A percentile compares a stretch with the other conserved stretches of the same genome.
Conservation (phyloP, 2,329 filamentous ascomycete species). For the Knufia fluminis region DNA sequence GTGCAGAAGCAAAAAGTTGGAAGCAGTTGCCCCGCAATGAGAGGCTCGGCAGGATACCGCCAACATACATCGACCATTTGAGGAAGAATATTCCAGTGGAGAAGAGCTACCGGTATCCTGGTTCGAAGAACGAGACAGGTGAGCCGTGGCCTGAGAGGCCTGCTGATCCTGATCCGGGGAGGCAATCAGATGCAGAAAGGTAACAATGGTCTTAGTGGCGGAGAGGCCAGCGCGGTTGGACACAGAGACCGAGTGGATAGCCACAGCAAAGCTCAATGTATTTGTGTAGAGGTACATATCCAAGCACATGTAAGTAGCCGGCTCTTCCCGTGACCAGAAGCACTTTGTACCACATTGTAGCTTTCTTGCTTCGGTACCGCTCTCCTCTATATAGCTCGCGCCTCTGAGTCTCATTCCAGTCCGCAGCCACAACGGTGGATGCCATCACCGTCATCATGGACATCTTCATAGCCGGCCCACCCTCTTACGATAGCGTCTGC, state of each 20-base stretch:
- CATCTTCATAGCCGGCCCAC: background rate
- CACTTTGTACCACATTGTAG: too few species aligned
- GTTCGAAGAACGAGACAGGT: background rate
- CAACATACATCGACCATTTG: slow-evolving; percentile 21
- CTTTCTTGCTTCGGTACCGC: too few species aligned
- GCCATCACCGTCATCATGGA: too few species aligned
- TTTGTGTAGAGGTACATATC: too few species aligned
- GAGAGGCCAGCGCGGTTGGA: background rate
- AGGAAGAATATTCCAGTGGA: slow-evolving; percentile 25
- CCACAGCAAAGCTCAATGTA: too few species aligned
- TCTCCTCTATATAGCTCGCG: too few species aligned
- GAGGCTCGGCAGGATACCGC: slow-evolving; percentile 18
- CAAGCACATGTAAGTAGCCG: too few species aligned
- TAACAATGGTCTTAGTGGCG: background rate
- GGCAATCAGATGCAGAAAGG: background rate
- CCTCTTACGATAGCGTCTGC: background rate
- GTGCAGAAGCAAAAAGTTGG: background rate
- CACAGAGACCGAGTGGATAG: too few species aligned
- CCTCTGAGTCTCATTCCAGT: too few species aligned
- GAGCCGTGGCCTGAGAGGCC: background rate
- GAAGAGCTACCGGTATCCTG: slow-evolving; percentile 14
- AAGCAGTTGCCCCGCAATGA: background rate
- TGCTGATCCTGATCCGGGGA: background rate
- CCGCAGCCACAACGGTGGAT: too few species aligned
- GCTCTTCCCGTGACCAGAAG: too few species aligned